Conservation (phyloP, 495 filamentous ascomycete species). For the Pyrenula massariospora region DNA sequence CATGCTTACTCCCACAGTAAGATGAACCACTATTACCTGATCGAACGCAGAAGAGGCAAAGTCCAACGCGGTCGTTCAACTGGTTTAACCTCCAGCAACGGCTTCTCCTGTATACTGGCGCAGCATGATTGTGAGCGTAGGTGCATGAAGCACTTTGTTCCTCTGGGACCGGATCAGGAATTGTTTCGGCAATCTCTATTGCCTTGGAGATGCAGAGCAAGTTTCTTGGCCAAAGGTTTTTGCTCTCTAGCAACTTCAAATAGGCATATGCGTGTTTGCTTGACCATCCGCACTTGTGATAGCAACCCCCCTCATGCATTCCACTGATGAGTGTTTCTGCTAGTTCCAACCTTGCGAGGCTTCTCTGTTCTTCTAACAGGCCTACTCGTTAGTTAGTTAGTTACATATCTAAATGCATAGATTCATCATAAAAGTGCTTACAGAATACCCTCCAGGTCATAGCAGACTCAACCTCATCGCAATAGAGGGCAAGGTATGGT, state of each 20-base stretch:
- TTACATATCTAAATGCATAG: conserved; percentile 1
- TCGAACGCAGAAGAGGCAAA: conserved; percentile 8
- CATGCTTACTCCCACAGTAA: not conserved
- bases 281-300: conserved; percentile 6
- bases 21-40: conserved; percentile 4
- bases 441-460: conserved; percentile 1
- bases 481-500: not conserved
- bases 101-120: conserved; percentile 5
- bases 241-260: conserved; percentile 6
- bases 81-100: conserved; percentile 2
- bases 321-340: conserved; percentile 5
- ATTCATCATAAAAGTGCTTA: conserved; percentile 4
- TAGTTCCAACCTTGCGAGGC: conserved; percentile 6
- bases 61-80: conserved; percentile 6
- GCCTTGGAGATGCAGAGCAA: conserved; percentile 8
- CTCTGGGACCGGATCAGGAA: conserved; percentile 6
- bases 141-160: conserved; percentile 5
- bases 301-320: conserved; percentile 4
- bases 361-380: conserved; percentile 6
- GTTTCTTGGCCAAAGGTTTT: conserved; percentile 5
- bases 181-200: conserved; percentile 8
- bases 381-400: conserved; percentile 2
- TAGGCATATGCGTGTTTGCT: conserved; percentile 8
- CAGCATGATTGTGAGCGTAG: conserved; percentile 5
- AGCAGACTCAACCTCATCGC: not conserved